Evolutionary conservation across 2,329 filamentous ascomycete genomes (phyloP).

Genomic region (Phaeosphaeriaceae sp.): DNA sequence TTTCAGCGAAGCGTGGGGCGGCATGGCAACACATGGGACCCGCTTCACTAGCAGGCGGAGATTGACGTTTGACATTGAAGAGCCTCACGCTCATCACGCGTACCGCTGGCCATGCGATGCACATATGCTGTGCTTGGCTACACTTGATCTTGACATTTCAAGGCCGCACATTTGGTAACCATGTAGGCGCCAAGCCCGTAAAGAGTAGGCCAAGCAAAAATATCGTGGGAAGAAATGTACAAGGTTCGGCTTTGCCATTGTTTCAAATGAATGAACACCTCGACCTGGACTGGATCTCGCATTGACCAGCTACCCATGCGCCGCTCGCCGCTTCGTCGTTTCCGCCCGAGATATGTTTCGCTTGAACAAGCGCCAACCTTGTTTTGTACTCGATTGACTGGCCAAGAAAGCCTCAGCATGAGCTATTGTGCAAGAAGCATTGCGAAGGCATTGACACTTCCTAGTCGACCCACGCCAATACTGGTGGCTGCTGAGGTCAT

Average conservation of each 20-base stretch:
- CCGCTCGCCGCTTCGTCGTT: not conserved
- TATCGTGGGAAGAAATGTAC: not conserved
- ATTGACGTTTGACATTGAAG: conserved; percentile 7
- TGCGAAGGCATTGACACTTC: conserved; percentile 20
- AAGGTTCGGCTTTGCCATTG: not conserved
- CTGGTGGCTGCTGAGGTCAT: conserved; percentile 20
- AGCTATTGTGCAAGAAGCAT: conserved; percentile 15
- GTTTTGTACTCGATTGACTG: conserved; percentile 22
- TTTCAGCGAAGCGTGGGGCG: not conserved
- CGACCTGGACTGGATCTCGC: not conserved
- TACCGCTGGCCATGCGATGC: not conserved
- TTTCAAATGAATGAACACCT: conserved; percentile 4
- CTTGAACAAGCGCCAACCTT: conserved; percentile 11
- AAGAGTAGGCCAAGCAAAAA: not conserved
- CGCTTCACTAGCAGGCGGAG: not conserved
- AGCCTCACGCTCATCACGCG: not conserved
- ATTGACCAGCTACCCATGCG: not conserved
- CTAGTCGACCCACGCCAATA: conserved; percentile 14
- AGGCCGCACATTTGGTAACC: not conserved
- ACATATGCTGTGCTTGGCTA: not conserved
- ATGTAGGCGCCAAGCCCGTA: not conserved
- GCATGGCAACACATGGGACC: not conserved
- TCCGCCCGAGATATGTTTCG: not conserved
- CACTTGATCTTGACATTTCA: not conserved
- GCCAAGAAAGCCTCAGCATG: conserved; percentile 21